Base-by-base conservation (phyloP, 768 basidiomycete species). In the Wakefieldia striispora region DNA sequence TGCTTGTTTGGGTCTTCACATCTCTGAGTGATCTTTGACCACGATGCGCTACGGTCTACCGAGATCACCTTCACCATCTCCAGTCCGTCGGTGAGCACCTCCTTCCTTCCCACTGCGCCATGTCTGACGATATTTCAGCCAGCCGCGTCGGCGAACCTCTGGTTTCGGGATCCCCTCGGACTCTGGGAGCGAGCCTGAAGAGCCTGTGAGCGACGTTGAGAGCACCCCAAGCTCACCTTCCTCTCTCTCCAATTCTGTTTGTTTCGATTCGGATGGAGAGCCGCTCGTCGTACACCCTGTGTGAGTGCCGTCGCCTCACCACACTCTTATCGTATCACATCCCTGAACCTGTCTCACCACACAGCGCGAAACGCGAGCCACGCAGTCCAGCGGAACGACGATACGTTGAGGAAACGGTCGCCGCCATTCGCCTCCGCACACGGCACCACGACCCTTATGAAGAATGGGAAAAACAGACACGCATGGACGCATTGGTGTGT, bases 111-210 rank as follows among this genome's bases (percentile, higher is more conserved):
- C 63, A 58, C 12, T 14, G n/a, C 17, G 13, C 1, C 7, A 16
- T 31, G 14, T 8, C 46, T 45, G 29, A 56, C 12, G n/a, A 6
- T 24, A 6, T 19, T 27, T 24, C 29, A 62, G 65, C 36, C 12
- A 34, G 3, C 21, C 38, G 13, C 31, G 14, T 12, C 66, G 76
- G n/a, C 65, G 72, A 31, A 67, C 71, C 4, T 81, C 79, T 13
- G 78, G 79, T 6, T 84, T 80, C 57, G 81, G 80, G 14, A 62
- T 82, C 5, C 74, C 75, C 26, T 75, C 78, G 6, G 79, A 80
- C 49, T 82, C 79, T 9, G 65, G 71, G 21, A 67, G 59, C 43
- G 63, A 65, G 17, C 37, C 46, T n/a, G 67, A 64, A 3, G 58
- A 63, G 12, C 61, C 66, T 14, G 60, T 69, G 36, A 72, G 71